These are phyloP conservation scores for Ampelomyces quisqualis DNA, from an alignment of 2,329 filamentous ascomycete species.

Conservation along the genomic window DNA sequence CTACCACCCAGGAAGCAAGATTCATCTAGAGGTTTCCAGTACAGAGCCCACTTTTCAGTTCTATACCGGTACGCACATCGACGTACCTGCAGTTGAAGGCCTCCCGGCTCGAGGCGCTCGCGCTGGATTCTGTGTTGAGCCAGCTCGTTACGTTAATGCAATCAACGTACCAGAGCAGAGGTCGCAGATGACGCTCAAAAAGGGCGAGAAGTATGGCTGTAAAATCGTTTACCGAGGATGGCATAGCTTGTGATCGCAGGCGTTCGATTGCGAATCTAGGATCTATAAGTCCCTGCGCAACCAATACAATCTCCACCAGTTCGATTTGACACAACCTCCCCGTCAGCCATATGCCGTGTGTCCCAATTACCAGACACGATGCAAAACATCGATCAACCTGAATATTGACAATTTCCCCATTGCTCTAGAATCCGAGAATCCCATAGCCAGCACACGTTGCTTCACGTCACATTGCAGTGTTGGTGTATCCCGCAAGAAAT, in stretches of 20 bases:
- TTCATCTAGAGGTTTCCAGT: constrained; percentile 83
- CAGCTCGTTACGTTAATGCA: constrained; percentile 86
- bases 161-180: constrained; percentile 79
- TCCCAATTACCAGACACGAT: not conserved
- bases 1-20: constrained; percentile 68
- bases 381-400: not conserved
- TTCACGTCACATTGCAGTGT: constrained; percentile 2
- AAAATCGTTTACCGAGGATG: constrained; percentile 83
- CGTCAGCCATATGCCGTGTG: not conserved
- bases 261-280: not conserved
- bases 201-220: constrained; percentile 78
- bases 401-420: not conserved
- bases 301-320: not conserved
- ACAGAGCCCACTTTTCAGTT: constrained; percentile 97
- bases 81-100: constrained; percentile 65
- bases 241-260: constrained; percentile 52
- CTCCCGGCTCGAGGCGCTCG: constrained; percentile 65
- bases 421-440: constrained; percentile 1
- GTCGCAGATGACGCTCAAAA: constrained; percentile 75
- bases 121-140: constrained; percentile 88
- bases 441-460: not conserved
- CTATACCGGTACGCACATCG: constrained; percentile 84
- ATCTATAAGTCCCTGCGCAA: not conserved
- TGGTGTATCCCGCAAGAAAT: not conserved
- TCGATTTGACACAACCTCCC: not conserved